These are phyloP conservation scores for Aurifilum marmelostoma DNA, from an alignment of 2,329 filamentous ascomycete genomes.

Conservation along the genomic window DNA sequence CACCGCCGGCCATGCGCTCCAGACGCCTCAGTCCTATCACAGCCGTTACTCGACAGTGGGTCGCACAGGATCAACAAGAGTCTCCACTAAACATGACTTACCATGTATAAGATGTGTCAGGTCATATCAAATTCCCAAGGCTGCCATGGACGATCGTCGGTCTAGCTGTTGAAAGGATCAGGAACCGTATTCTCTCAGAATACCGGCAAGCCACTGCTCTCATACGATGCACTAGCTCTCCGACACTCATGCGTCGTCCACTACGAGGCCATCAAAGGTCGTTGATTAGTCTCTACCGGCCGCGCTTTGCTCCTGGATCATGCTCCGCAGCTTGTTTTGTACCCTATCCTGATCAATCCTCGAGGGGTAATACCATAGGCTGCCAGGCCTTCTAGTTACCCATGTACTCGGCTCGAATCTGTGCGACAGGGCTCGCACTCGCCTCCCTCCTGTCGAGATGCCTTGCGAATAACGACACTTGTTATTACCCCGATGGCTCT, in stretches of 20 bases:
- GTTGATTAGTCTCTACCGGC: not conserved
- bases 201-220: not conserved
- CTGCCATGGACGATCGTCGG: not conserved
- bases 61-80: not conserved
- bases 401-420: not conserved
- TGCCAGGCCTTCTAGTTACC: not conserved
- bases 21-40: not conserved
- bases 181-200: not conserved
- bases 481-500: slow-evolving; percentile 15
- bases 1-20: not conserved
- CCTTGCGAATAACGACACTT: not conserved
- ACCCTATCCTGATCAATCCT: not conserved
- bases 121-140: not conserved
- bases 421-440: not conserved
- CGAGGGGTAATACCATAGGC: not conserved
- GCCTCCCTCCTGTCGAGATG: not conserved
- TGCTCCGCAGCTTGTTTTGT: not conserved
- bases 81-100: not conserved
- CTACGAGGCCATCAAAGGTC: not conserved
- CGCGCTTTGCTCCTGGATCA: not conserved
- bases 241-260: not conserved
- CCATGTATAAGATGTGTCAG: not conserved
- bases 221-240: not conserved
- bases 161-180: too few relatives aligned
- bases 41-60: not conserved